Conservation (phyloP, 257 asterid genomes). For the Fraxinus pennsylvanica region DNA sequence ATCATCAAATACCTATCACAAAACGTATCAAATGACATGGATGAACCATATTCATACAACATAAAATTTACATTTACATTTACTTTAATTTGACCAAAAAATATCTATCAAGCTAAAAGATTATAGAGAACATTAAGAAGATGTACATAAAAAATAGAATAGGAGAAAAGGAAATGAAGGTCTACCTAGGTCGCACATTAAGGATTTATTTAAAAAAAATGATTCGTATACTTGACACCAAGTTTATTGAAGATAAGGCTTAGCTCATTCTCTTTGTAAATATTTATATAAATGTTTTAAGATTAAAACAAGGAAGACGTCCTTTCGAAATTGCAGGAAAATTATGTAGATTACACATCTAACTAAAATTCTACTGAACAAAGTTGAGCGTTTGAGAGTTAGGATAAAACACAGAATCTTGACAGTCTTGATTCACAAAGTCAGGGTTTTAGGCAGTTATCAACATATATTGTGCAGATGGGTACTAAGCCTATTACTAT, state of each 20-base stretch:
- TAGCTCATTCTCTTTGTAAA: background rate
- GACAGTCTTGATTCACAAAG: too few relatives aligned
- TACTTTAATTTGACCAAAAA: background rate
- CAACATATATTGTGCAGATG: too few relatives aligned
- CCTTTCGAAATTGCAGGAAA: too few relatives aligned
- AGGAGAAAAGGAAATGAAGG: background rate
- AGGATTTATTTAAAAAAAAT: background rate
- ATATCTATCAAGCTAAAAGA: background rate
- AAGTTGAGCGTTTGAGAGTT: too few relatives aligned
- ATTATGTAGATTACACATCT: too few relatives aligned
- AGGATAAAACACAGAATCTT: too few relatives aligned
- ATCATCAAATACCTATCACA: conserved; percentile 86
- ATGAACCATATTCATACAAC: conserved; percentile 16
- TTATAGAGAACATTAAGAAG: background rate
- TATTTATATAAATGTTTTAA: background rate
- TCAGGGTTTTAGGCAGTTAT: too few relatives aligned
- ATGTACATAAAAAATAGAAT: background rate
- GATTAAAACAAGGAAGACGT: too few relatives aligned
- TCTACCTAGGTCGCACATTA: too few relatives aligned
- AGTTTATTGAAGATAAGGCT: background rate
- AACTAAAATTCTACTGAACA: too few relatives aligned
- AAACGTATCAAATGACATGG: conserved; percentile 26
- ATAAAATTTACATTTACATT: background rate
- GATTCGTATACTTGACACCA: background rate
- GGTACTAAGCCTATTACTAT: too few relatives aligned